Percentiles rank a stretch among this genome's conserved stretches.
phyloP scores from a whole-genome alignment of 495 filamentous ascomycete species.

The Hyaloscypha bicolor region DNA sequence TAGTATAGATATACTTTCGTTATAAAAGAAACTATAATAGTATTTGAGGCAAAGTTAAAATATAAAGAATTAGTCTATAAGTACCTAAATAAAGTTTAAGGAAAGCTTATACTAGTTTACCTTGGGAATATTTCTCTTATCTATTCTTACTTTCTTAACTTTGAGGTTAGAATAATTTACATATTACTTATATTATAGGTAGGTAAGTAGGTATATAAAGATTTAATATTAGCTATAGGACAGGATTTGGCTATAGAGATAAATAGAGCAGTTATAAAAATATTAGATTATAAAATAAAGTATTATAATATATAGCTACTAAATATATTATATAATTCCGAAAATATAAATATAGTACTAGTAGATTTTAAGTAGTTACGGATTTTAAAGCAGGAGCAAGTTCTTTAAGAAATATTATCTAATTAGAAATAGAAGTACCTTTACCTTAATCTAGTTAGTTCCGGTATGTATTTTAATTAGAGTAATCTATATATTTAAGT shows the following conservation, averaged over 20 bases:
- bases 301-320: slow-evolving; percentile 22
- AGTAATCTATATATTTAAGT: too few species aligned
- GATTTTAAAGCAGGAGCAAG: too few species aligned
- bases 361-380: slow-evolving; percentile 20
- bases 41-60: too few species aligned
- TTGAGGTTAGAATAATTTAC: slow-evolving; percentile 43
- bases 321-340: slow-evolving; percentile 26
- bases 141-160: slow-evolving; percentile 31
- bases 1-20: slow-evolving; percentile 50
- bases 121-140: slow-evolving; percentile 42
- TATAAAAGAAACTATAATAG: slow-evolving; percentile 33
- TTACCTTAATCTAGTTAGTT: too few species aligned
- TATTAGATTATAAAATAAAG: slow-evolving; percentile 7
- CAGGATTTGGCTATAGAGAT: slow-evolving; percentile 25
- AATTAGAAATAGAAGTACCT: too few species aligned
- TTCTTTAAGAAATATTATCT: too few species aligned
- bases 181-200: slow-evolving; percentile 52
- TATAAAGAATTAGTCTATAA: too few species aligned
- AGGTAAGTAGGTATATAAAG: not conserved
- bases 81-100: too few species aligned
- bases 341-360: slow-evolving; percentile 17
- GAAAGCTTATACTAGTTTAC: too few species aligned
- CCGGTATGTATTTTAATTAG: too few species aligned
- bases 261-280: slow-evolving; percentile 5
- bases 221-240: slow-evolving; percentile 25